These are phyloP conservation scores for Odonthalia washingtoniensis DNA, from an alignment of 31 red algal species.

Conservation along the genomic window DNA sequence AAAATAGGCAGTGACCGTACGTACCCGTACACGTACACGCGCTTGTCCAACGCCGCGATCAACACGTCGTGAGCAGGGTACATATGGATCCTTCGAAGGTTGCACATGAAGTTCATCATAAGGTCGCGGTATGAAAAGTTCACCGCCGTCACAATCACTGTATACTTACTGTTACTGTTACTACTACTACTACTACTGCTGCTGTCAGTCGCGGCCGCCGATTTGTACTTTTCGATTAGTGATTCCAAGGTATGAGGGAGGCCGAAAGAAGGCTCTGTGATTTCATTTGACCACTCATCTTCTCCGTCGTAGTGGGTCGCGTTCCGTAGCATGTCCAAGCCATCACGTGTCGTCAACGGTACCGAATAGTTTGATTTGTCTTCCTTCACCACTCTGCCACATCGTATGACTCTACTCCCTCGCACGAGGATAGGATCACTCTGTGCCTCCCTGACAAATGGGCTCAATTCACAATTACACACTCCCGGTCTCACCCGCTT, in stretches of 20 bases:
- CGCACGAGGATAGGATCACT: constrained; percentile 98
- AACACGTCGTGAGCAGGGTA: constrained; percentile 90
- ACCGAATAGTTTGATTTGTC: constrained; percentile 95
- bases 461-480: constrained; percentile 97
- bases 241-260: constrained; percentile 89
- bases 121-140: constrained; percentile 98
- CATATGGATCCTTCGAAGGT: constrained; percentile 92
- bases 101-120: constrained; percentile 99
- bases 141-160: constrained; percentile 93
- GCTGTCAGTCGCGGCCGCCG: too few relatives aligned
- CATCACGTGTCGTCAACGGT: constrained; percentile 88
- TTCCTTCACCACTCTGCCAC: constrained; percentile 94
- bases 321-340: too few relatives aligned
- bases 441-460: constrained; percentile 91
- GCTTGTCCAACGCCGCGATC: constrained; percentile 95
- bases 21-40: constrained; percentile 98
- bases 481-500: constrained; percentile 92
- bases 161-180: constrained; percentile 94
- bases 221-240: constrained; percentile 83
- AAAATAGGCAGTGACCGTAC: constrained; percentile 86
- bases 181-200: too few relatives aligned
- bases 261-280: constrained; percentile 89
- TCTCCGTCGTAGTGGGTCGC: too few relatives aligned
- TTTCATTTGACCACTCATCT: too few relatives aligned
- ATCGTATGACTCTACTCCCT: constrained; percentile 95